Evolutionary conservation across 148 eudicot species (phyloP).

Genomic region (Fallopia convolvulus): DNA sequence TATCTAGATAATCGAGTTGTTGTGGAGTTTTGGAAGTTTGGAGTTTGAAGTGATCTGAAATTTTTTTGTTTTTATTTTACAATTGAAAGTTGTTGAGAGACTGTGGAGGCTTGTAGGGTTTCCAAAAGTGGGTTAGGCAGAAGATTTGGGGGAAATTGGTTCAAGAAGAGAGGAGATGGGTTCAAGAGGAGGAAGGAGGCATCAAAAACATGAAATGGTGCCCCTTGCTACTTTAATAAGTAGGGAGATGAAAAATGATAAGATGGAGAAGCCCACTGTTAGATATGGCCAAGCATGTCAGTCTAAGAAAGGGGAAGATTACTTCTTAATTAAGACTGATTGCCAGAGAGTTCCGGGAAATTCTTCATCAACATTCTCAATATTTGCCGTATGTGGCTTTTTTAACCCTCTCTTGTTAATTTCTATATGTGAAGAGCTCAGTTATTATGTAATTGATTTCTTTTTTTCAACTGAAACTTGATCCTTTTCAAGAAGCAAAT

Average conservation of each 20-base stretch:
- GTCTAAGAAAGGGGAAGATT: conserved; percentile 85
- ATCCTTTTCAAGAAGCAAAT: neutral
- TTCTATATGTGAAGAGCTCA: neutral
- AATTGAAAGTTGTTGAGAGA: neutral
- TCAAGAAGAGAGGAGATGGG: neutral
- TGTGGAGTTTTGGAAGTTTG: neutral
- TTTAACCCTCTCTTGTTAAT: neutral
- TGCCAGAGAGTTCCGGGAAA: conserved; percentile 70
- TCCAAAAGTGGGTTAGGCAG: neutral
- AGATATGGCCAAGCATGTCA: conserved; percentile 64
- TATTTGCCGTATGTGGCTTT: conserved; percentile 54
- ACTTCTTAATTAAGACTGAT: conserved; percentile 60
- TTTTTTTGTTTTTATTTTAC: conserved; percentile 1
- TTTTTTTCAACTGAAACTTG: neutral
- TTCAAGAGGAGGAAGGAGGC: conserved; percentile 35
- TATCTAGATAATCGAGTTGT: neutral
- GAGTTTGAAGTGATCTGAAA: neutral
- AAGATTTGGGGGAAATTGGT: conserved; percentile 16
- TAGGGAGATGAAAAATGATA: conserved; percentile 63
- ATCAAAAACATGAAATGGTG: conserved; percentile 37
- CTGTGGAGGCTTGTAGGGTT: conserved; percentile 9
- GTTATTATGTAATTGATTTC: neutral
- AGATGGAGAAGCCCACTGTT: conserved; percentile 68
- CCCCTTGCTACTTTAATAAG: conserved; percentile 65
- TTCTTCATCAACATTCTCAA: conserved; percentile 62